Base-by-base conservation (phyloP, 192 early-diverging fungal species). In the Diversispora eburnea region DNA sequence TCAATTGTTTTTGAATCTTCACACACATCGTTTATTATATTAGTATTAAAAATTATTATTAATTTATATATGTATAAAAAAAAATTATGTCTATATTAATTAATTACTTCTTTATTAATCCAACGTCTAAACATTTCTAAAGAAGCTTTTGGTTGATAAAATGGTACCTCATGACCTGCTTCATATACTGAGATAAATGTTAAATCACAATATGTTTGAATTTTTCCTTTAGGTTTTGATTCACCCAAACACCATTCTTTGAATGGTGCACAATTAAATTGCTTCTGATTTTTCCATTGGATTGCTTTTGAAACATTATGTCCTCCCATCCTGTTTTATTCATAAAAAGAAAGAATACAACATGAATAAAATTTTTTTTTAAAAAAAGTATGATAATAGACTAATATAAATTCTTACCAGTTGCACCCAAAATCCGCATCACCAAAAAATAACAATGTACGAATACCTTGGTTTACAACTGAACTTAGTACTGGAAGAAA, bases 351-450 rank as follows among this genome's bases (percentile, higher is more conserved):
- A 33, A 33, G 25, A 33, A 33, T 33, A 33, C 25, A 33, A 33
- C 2, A 33, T 33, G 46, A 45, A 67, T n/a, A 58, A 56, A 67
- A 55, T 22, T 58, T n/a, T 59, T 8, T 17, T 48, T 54, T 68
- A 69, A 20, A 42, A 76, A 76, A 43, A 64, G n/a, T 10, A 68
- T 62, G n/a, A 65, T 42, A 46, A 71, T 75, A 46, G 46, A 75
- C 8, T 55, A 72, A 39, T 65, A 54, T 0, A 54, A 54, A 54
- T 54, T 59, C 61, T 84, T 81, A 84, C 83, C 86, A 92, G 73
- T 91, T 92, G 82, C 93, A 93, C 47, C 90, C 91, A 72, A 84
- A 92, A 74, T 94, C 93, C 5, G 88, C 88, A 76, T 94, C 93
- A 57, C 92, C 93, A 68, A 85, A 88, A 75, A 93, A 94, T 66